These are phyloP conservation scores for Botrytis medusae DNA, from an alignment of 2,329 filamentous ascomycete species.

Conservation along the genomic window DNA sequence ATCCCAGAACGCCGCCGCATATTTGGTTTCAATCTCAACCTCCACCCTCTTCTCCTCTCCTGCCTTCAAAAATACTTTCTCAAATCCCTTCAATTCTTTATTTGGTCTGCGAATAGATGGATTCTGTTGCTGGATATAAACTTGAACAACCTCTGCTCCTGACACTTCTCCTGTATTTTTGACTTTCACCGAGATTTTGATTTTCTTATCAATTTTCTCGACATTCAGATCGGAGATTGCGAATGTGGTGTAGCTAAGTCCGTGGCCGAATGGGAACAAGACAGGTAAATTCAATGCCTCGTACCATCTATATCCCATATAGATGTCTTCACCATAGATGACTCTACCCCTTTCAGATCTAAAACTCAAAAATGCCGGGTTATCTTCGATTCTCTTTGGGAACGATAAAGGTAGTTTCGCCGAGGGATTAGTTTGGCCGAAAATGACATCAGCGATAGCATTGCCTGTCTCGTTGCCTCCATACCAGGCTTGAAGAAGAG, in stretches of 20 bases:
- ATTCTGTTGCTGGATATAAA: slow-evolving; percentile 56
- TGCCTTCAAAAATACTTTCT: slow-evolving; percentile 61
- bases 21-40: slow-evolving; percentile 49
- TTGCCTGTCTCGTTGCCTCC: slow-evolving; percentile 86
- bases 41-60: slow-evolving; percentile 58
- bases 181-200: not conserved
- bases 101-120: slow-evolving; percentile 50
- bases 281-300: slow-evolving; percentile 65
- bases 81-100: slow-evolving; percentile 66
- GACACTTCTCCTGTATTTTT: slow-evolving; percentile 56
- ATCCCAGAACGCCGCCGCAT: slow-evolving; percentile 46
- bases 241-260: slow-evolving; percentile 76
- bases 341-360: slow-evolving; percentile 67
- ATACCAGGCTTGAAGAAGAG: slow-evolving; percentile 77
- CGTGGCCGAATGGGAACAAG: slow-evolving; percentile 76
- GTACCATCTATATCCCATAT: slow-evolving; percentile 79
- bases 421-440: slow-evolving; percentile 62
- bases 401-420: slow-evolving; percentile 75
- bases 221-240: slow-evolving; percentile 21
- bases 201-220: not conserved
- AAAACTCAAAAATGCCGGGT: slow-evolving; percentile 76
- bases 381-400: slow-evolving; percentile 65
- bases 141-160: slow-evolving; percentile 58
- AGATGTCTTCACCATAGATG: slow-evolving; percentile 78
- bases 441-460: slow-evolving; percentile 71